Evolutionary conservation across 805 yeast species (phyloP), one percentile per base, ranked within the genome.

Genomic region (Kodamaea nitidulidarum): DNA sequence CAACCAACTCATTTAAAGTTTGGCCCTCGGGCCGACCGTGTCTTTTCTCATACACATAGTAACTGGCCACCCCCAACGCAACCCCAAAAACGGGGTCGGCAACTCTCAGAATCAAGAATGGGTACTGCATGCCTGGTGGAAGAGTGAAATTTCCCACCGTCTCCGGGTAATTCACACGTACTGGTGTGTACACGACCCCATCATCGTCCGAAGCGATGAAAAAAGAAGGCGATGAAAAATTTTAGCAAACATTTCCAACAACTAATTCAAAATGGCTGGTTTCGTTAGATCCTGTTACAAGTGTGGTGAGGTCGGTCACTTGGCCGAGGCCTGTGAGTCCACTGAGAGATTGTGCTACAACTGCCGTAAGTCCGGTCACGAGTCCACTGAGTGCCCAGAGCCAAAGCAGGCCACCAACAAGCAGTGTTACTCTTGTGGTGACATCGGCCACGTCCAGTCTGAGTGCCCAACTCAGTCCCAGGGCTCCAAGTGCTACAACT

Each of bases 371-470:
- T 83, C 95, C 44, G 93, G 93, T 48, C 96, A 87, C 65, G 90
- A 86, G 65, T 85, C 93, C 39, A 76, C 79, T 52, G 95, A 84
- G 48, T 88, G 97, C 67, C 84, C 93, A 32, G 80, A 81, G 58
- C 95, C 95, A 60, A 85, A 82, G 66, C 88, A 88, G 65, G 77
- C 84, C 50, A 79, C 80, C 52, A 78, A 78, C 63, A 88, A 88
- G 67, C 88, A 88, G 65, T 88, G 97, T 67, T 88, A 84, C 81
- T 84, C 84, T 65, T 88, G 97, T 70, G 93, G 93, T 55, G 85
- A 83, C 61, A 75, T 83, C 42, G 96, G 96, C 41, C 97, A 88
- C 59, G 81, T 88, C 53, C 87, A 84, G 64, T 69, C 84, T 37
- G 95, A 88, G 60, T 88, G 97, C 70, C 76, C 83, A 22, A 72